Percentiles rank a stretch among this genome's conserved stretches.
Conservation (phyloP, 768 basidiomycete species). For the Suillus plorans region DNA sequence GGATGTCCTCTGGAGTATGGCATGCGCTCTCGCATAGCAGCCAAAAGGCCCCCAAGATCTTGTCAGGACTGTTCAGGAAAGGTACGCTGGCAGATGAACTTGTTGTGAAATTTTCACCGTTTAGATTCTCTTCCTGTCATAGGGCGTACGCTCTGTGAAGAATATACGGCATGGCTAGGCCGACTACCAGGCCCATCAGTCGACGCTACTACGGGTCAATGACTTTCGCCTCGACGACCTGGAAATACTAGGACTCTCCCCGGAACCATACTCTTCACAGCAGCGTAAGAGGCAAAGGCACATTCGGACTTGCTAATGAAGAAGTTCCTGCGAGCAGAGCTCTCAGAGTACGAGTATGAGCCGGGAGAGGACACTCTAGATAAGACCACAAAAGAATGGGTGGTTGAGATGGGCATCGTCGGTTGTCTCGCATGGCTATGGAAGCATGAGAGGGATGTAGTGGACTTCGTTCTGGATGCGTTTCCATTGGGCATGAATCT, state of each 20-base stretch:
- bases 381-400: background rate
- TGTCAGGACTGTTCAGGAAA: background rate
- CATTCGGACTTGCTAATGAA: background rate
- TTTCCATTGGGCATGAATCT: background rate
- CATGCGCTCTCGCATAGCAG: background rate
- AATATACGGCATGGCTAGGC: background rate
- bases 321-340: background rate
- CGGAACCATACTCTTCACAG: background rate
- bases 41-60: background rate
- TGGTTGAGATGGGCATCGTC: slow-evolving; percentile 8
- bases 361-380: background rate
- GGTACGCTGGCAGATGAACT: background rate
- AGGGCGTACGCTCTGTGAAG: background rate
- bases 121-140: background rate
- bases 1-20: background rate
- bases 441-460: slow-evolving; percentile 7
- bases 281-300: background rate
- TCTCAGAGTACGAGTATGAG: background rate
- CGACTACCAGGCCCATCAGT: background rate
- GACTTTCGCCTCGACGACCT: background rate
- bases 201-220: background rate
- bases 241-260: background rate
- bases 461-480: background rate
- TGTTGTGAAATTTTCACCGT: slow-evolving; percentile 24
- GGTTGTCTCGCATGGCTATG: slow-evolving; percentile 8